phyloP scores from a whole-genome alignment of 495 filamentous ascomycete species.

The Xylaria cubensis region DNA sequence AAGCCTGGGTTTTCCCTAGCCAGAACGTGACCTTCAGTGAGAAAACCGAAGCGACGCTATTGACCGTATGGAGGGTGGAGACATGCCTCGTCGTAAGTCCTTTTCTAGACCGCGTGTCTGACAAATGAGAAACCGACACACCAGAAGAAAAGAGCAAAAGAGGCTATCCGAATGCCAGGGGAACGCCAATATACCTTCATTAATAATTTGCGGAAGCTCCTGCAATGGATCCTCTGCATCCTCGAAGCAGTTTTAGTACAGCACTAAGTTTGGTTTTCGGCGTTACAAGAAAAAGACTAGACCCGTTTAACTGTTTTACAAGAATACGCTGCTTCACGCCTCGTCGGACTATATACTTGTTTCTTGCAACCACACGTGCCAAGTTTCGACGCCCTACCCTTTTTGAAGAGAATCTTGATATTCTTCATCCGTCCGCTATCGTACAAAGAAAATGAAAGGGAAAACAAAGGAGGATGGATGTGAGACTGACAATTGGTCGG shows the following conservation, averaged over 20 bases:
- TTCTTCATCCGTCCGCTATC: not conserved
- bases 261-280: slow-evolving; percentile 4
- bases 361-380: not conserved
- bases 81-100: not conserved
- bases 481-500: slow-evolving; percentile 11
- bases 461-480: slow-evolving; percentile 13
- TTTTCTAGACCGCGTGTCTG: slow-evolving; percentile 33
- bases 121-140: slow-evolving; percentile 38
- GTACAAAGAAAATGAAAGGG: not conserved
- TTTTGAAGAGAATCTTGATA: not conserved
- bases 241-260: slow-evolving; percentile 13
- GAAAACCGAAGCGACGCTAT: not conserved
- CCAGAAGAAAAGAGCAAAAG: slow-evolving; percentile 10
- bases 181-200: not conserved
- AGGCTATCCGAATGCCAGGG: slow-evolving; percentile 10
- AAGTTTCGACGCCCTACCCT: not conserved
- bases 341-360: not conserved
- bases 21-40: not conserved
- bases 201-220: slow-evolving; percentile 12
- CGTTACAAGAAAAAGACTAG: not conserved
- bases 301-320: not conserved
- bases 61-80: slow-evolving; percentile 12
- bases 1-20: not conserved
- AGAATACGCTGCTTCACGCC: not conserved
- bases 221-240: slow-evolving; percentile 5